Conservation (phyloP, 345 rosid genomes). For the Conringia planisiliqua region DNA sequence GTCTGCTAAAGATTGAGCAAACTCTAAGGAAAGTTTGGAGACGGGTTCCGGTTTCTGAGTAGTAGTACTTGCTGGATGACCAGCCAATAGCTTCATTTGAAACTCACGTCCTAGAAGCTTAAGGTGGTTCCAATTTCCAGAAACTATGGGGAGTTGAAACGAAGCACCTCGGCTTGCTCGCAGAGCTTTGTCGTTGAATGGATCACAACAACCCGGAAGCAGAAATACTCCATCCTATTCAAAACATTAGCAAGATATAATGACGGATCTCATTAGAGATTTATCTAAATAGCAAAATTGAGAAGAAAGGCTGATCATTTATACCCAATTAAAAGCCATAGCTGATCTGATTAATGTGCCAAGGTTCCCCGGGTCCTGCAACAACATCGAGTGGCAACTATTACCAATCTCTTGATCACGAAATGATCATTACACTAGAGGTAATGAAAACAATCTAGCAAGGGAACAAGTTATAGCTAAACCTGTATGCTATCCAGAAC, state of each 20-base stretch:
- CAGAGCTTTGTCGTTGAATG: slow-evolving; percentile 80
- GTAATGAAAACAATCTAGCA: background rate
- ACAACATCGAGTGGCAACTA: background rate
- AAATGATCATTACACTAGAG: background rate
- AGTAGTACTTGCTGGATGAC: slow-evolving; percentile 54
- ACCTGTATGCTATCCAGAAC: slow-evolving; percentile 94
- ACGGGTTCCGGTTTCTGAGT: slow-evolving; percentile 40
- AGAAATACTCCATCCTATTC: slow-evolving; percentile 82
- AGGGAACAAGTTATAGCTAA: background rate
- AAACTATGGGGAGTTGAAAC: slow-evolving; percentile 76
- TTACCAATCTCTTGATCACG: background rate
- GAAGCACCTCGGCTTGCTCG: slow-evolving; percentile 94
- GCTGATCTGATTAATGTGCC: slow-evolving; percentile 90
- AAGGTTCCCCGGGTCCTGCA: slow-evolving; percentile 95
- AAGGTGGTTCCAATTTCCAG: slow-evolving; percentile 75
- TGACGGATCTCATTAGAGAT: background rate
- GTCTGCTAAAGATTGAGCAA: slow-evolving; percentile 49
- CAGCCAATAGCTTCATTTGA: slow-evolving; percentile 77
- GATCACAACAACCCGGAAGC: slow-evolving; percentile 97
- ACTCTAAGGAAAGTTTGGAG: slow-evolving; percentile 39
- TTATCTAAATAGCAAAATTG: background rate
- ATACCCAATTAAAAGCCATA: slow-evolving; percentile 86
- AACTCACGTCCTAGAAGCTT: slow-evolving; percentile 46
- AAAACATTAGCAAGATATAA: background rate
- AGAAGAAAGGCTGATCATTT: slow-evolving; percentile 15